Conservation (phyloP, 768 basidiomycete species). For the Candolleomyces efflorescens region DNA sequence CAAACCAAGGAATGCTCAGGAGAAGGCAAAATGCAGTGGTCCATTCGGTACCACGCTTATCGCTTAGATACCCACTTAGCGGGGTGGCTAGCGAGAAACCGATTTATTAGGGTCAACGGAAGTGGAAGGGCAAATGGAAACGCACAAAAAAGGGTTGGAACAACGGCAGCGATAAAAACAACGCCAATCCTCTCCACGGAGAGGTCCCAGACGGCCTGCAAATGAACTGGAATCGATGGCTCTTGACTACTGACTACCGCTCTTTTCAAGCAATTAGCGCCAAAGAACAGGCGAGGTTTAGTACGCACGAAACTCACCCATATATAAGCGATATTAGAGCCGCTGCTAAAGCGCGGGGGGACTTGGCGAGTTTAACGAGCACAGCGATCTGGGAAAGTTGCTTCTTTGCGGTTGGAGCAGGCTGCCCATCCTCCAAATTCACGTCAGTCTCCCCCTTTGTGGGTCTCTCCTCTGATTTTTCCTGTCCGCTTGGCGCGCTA, state of each 20-base stretch:
- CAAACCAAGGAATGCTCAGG: constrained; percentile 62
- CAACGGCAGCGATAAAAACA: constrained; percentile 60
- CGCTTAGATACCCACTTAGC: constrained; percentile 53
- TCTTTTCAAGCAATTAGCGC: constrained; percentile 12
- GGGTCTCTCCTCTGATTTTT: neutral
- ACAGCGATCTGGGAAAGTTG: constrained; percentile 37
- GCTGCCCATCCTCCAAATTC: neutral
- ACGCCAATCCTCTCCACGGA: constrained; percentile 53
- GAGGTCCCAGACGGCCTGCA: constrained; percentile 46
- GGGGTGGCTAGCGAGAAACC: constrained; percentile 43
- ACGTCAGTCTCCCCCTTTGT: neutral
- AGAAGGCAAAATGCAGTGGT: constrained; percentile 43
- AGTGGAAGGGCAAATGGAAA: neutral
- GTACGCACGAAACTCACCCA: constrained; percentile 36
- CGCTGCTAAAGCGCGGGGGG: constrained; percentile 46
- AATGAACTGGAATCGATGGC: constrained; percentile 52
- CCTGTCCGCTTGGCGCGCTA: neutral
- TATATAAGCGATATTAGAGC: constrained; percentile 44
- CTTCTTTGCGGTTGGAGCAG: constrained; percentile 6
- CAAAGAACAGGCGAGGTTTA: too few species aligned
- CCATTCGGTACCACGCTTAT: constrained; percentile 55
- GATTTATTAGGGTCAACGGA: neutral
- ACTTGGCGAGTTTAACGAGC: constrained; percentile 35
- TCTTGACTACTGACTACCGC: constrained; percentile 47
- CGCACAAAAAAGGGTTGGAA: constrained; percentile 65